Base-by-base conservation (phyloP, 177 flowering plant genomes). In the Vitis hybrid region DNA sequence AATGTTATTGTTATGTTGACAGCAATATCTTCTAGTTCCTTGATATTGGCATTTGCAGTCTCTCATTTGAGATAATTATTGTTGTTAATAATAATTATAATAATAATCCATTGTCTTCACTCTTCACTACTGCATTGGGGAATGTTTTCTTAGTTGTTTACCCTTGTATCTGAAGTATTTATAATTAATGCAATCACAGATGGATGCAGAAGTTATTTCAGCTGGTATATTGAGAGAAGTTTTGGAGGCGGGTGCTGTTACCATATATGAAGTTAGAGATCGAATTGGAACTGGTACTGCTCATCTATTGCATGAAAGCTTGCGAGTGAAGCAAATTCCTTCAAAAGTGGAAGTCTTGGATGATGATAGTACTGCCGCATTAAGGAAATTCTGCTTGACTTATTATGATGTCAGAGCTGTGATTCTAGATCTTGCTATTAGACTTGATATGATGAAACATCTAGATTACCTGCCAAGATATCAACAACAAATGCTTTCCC, bases 151-250 rank as follows among this genome's bases (percentile, higher is more conserved):
- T 40, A 40, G 45, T 40, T 40, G 8, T 40, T 40, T 40, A 40
- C 45, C 45, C 45, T 40, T 40, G 4, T 40, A 40, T 40, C 45
- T 7, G 45, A 40, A 40, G 8, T 26, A 6, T 4, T 40, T 40
- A 40, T 40, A 40, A 40, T 40, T 40, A 40, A 40, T 40, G 45
- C 45, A 40, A 65, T 70, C 77, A 82, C 85, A 94, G 92, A 91
- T 93, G 98, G 98, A 93, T 80, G 98, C 92, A 23, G 98, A 93
- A 78, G 94, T 90, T 73, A 95, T 93, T 69, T 90, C 97, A 2
- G 96, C 96, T 34, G 87, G 89, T 52, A 77, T 91, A 74, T 75
- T 93, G 79, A 79, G 88, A 56, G 85, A 88, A 74, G 86, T 82
- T 64, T 59, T 91, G 55, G 94, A 87, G 72, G 87, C 83, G 3